Evolutionary conservation across 345 rosid species (phyloP), one percentile per base, ranked within the genome.

Genomic region (Pseudoturritis turrita): DNA sequence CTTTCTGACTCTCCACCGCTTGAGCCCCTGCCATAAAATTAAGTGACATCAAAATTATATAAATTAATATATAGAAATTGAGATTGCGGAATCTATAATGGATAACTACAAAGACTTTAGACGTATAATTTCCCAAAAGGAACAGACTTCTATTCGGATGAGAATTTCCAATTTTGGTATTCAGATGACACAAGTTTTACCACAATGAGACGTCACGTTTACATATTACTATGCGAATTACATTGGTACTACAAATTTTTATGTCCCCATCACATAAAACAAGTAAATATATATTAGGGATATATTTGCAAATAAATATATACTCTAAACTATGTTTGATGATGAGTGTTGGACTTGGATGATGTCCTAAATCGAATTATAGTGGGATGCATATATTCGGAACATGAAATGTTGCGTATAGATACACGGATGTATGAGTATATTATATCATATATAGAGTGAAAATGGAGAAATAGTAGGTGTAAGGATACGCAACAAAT

Each of bases 1-100:
- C 72, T 35, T 75, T 52, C 63, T 66, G 87, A 65, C 15, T 74
- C 79, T 84, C 81, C 35, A 47, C 81, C 31, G 29, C 67, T 1
- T 80, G 25, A 13, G 68, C 85, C 73, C 77, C 87, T 81, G 79
- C 54, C 54, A 37, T 37, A 35, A 11, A 21, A 61, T 50, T 50
- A 11, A n/a, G 11, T 28, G 5, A 13, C 44, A 6, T 51, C 12
- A 9, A 44, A 9, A 11, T 22, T 58, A 4, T 46, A 62, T 25
- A 39, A 53, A 37, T 12, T 3, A 66, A 33, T 36, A 2, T 41
- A 3, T 25, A 33, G 11, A 26, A 2, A 75, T 3, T 6, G 6
- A 60, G 52, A 18, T 70, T 4, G 31, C 23, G 18, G 67, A 68
- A 81, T 6, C 51, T 46, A 31, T 41, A 31, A 17, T 39, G 70